phyloP scores from a whole-genome alignment of 2,329 filamentous ascomycete species.

The Hymenoscyphus occultus region DNA sequence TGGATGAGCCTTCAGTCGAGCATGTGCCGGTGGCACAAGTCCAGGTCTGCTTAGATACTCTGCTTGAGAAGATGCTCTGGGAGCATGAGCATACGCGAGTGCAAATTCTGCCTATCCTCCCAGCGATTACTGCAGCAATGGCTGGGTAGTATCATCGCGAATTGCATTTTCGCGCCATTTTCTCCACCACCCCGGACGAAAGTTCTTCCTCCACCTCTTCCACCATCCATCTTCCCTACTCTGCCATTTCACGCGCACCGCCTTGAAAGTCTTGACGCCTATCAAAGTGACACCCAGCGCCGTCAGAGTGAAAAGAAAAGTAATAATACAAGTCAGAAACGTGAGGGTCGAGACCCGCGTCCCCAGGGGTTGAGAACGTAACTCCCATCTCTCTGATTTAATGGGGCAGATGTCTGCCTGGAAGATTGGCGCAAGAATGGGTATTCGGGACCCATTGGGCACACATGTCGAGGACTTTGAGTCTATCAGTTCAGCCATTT shows the following conservation, averaged over 20 bases:
- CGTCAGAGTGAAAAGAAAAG: slow-evolving; percentile 34
- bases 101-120: neutral
- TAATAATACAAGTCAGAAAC: slow-evolving; percentile 38
- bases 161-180: slow-evolving; percentile 21
- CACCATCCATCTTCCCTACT: slow-evolving; percentile 31
- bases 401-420: slow-evolving; percentile 52
- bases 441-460: slow-evolving; percentile 47
- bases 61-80: no score
- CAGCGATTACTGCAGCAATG: slow-evolving; percentile 5
- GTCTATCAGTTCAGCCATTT: slow-evolving; percentile 5
- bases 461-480: slow-evolving; percentile 48
- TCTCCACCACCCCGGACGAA: slow-evolving; percentile 21
- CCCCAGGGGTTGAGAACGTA: slow-evolving; percentile 41
- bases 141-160: neutral
- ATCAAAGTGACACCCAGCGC: slow-evolving; percentile 20
- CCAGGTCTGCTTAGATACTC: no score
- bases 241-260: slow-evolving; percentile 19
- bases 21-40: no score
- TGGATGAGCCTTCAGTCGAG: slow-evolving; percentile 48
- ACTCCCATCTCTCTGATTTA: slow-evolving; percentile 46
- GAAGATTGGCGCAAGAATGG: slow-evolving; percentile 49
- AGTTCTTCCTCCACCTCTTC: slow-evolving; percentile 33
- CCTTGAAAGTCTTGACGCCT: slow-evolving; percentile 10
- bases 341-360: slow-evolving; percentile 45
- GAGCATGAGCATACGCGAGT: neutral